Evolutionary conservation across 75 land plant species (phyloP).

Genomic region (Ceratopteris richardii): DNA sequence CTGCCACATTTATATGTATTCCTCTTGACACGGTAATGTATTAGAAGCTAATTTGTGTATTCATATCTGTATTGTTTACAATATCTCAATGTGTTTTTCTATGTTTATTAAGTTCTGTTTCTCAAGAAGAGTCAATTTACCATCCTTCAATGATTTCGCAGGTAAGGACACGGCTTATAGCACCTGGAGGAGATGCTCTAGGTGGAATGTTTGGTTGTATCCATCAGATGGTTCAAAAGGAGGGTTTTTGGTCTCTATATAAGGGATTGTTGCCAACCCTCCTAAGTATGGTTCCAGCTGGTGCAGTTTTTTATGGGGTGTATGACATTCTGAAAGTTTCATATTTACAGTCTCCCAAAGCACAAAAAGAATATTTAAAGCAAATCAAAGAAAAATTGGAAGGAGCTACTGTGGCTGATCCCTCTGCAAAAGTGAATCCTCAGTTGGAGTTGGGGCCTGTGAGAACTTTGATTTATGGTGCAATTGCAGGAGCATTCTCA

Average conservation of each 20-base stretch:
- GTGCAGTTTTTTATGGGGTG: constrained; percentile 47
- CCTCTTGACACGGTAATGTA: constrained; percentile 44
- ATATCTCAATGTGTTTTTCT: too few species aligned
- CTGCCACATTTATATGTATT: constrained; percentile 38
- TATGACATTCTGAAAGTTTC: constrained; percentile 45
- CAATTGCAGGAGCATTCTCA: constrained; percentile 46
- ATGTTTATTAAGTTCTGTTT: too few species aligned
- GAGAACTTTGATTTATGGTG: constrained; percentile 44
- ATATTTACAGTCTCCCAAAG: constrained; percentile 27
- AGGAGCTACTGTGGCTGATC: background rate
- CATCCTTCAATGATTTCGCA: constrained; percentile 7
- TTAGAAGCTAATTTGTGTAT: background rate
- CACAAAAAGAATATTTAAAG: background rate
- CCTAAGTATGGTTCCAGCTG: constrained; percentile 42
- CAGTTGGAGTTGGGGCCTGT: constrained; percentile 25
- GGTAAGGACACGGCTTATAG: constrained; percentile 45
- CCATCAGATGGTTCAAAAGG: constrained; percentile 24
- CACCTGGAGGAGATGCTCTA: constrained; percentile 44
- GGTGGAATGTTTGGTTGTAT: constrained; percentile 43
- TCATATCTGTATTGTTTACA: background rate
- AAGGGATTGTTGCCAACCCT: constrained; percentile 37
- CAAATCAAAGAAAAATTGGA: background rate
- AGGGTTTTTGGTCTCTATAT: constrained; percentile 37
- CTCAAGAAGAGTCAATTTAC: background rate
- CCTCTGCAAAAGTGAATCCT: background rate